A percentile compares a stretch with the other conserved stretches of the same genome.
Evolutionary conservation across 768 basidiomycete species (phyloP).

Genomic region (Auriscalpium orientale): DNA sequence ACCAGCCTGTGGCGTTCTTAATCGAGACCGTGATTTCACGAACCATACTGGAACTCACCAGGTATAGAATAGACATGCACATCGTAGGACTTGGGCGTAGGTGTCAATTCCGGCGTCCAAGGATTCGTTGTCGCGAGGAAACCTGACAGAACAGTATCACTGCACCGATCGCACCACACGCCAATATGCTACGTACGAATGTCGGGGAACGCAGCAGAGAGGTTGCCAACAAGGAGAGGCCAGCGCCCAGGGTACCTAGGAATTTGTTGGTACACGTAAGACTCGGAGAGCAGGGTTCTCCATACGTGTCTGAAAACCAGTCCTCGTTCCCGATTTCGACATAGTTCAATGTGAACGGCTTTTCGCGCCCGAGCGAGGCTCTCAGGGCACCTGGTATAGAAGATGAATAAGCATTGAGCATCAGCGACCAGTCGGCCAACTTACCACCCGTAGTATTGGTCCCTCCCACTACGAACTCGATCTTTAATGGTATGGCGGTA

Average conservation of each 20-base stretch:
- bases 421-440: too few species aligned
- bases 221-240: slow-evolving; percentile 36
- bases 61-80: slow-evolving; percentile 54
- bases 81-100: slow-evolving; percentile 46
- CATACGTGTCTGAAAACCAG: too few species aligned
- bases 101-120: slow-evolving; percentile 37
- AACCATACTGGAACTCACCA: slow-evolving; percentile 23
- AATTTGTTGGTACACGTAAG: too few species aligned
- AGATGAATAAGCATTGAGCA: too few species aligned
- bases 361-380: slow-evolving; percentile 46
- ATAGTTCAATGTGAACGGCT: slow-evolving; percentile 42
- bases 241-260: slow-evolving; percentile 46
- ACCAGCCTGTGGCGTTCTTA: slow-evolving; percentile 27
- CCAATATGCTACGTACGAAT: slow-evolving; percentile 31
- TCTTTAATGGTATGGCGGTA: slow-evolving; percentile 22
- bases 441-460: slow-evolving; percentile 33
- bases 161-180: slow-evolving; percentile 7
- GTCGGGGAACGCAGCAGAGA: slow-evolving; percentile 42
- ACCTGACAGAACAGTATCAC: slow-evolving; percentile 23
- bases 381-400: slow-evolving; percentile 39
- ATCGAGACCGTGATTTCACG: not conserved
- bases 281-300: too few species aligned
- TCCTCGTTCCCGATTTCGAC: slow-evolving; percentile 54
- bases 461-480: slow-evolving; percentile 56
- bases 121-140: slow-evolving; percentile 49